Percentiles rank a stretch among this genome's conserved stretches.
These are phyloP conservation scores for Westerdykella sp. DNA, from an alignment of 2,329 filamentous ascomycete genomes.

Conservation along the genomic window DNA sequence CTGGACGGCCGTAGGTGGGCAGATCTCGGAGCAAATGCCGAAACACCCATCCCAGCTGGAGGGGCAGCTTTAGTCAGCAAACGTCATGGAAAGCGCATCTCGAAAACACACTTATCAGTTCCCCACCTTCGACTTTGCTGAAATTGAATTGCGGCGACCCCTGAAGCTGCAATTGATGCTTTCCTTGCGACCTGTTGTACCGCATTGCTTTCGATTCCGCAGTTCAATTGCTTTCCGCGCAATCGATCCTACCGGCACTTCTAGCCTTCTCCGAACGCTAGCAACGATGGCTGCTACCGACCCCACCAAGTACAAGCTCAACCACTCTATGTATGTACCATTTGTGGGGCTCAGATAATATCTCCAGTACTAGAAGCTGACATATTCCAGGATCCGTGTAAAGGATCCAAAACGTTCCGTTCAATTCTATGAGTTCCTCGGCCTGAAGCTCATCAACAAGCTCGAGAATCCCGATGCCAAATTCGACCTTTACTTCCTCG, in stretches of 20 bases:
- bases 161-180: slow-evolving; percentile 18
- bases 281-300: slow-evolving; percentile 51
- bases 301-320: slow-evolving; percentile 58
- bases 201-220: slow-evolving; percentile 6
- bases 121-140: slow-evolving; percentile 1
- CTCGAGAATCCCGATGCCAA: slow-evolving; percentile 78
- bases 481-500: slow-evolving; percentile 94
- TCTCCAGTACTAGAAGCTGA: slow-evolving; percentile 4
- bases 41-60: neutral
- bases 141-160: slow-evolving; percentile 3
- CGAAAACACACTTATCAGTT: neutral
- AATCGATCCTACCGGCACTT: slow-evolving; percentile 6
- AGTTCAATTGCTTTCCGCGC: slow-evolving; percentile 6
- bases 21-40: neutral
- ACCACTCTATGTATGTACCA: slow-evolving; percentile 48
- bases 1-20: too few species aligned
- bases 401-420: slow-evolving; percentile 83
- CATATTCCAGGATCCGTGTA: slow-evolving; percentile 66
- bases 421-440: slow-evolving; percentile 90
- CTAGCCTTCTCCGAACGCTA: slow-evolving; percentile 21
- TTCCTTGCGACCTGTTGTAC: slow-evolving; percentile 12
- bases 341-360: neutral
- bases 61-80: neutral
- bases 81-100: slow-evolving; percentile 1
- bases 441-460: slow-evolving; percentile 77